These are phyloP conservation scores for Acacia pycnantha DNA, from an alignment of 331 rosid species.

Conservation along the genomic window DNA sequence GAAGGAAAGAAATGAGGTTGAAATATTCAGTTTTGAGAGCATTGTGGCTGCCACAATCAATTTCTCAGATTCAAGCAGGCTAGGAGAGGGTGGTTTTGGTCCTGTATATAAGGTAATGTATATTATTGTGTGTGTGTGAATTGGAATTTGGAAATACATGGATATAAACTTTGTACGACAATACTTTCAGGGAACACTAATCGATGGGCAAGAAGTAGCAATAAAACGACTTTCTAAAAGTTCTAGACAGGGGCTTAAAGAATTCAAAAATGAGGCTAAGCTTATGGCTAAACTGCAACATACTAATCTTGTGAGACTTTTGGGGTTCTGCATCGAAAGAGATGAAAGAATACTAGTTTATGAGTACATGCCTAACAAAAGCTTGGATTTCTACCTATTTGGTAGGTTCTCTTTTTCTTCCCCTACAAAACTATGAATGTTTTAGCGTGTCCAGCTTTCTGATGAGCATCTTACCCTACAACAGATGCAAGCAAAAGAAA, in stretches of 20 bases:
- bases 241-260: conserved; percentile 44
- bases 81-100: conserved; percentile 53
- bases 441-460: not conserved
- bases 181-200: conserved; percentile 34
- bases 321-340: conserved; percentile 43
- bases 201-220: conserved; percentile 44
- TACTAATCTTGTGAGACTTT: conserved; percentile 47
- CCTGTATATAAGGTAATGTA: conserved; percentile 45
- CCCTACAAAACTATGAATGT: not conserved
- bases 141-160: not conserved
- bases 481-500: conserved; percentile 31
- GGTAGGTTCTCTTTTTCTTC: conserved; percentile 20
- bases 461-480: not conserved
- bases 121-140: not conserved
- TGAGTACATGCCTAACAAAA: conserved; percentile 47
- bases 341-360: conserved; percentile 43
- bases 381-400: conserved; percentile 41
- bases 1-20: conserved; percentile 32
- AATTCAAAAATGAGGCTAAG: conserved; percentile 55
- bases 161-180: not conserved
- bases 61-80: conserved; percentile 33
- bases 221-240: conserved; percentile 42
- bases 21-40: conserved; percentile 40
- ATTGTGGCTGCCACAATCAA: conserved; percentile 37
- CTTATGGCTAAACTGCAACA: conserved; percentile 56